phyloP scores from a whole-genome alignment of 1,284 basidiomycete genomes.

The Ganoderma leucocontextum region DNA sequence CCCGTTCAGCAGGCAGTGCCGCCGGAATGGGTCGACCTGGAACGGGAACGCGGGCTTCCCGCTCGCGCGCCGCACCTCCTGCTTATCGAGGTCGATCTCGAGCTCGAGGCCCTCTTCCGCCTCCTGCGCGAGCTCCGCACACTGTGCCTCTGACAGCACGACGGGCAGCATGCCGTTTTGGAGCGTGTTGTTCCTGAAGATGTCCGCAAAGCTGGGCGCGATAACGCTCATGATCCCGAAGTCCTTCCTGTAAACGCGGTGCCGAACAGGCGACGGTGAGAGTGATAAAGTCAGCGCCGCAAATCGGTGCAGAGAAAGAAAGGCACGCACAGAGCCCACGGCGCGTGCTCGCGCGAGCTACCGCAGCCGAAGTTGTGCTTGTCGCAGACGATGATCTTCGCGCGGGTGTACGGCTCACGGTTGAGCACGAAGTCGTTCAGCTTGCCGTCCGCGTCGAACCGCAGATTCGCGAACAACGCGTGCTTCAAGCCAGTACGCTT shows the following conservation, averaged over 20 bases:
- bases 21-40: constrained; percentile 86
- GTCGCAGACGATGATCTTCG: constrained; percentile 89
- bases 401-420: constrained; percentile 80
- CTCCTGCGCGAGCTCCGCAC: constrained; percentile 80
- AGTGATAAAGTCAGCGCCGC: constrained; percentile 12
- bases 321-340: constrained; percentile 87
- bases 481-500: constrained; percentile 93
- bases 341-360: constrained; percentile 93
- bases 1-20: constrained; percentile 93
- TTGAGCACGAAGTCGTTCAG: constrained; percentile 93
- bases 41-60: constrained; percentile 82
- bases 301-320: constrained; percentile 8
- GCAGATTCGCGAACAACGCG: constrained; percentile 87
- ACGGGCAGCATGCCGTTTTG: constrained; percentile 97
- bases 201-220: constrained; percentile 94
- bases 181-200: constrained; percentile 93
- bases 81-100: constrained; percentile 90
- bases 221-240: constrained; percentile 95
- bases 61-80: constrained; percentile 82
- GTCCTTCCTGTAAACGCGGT: constrained; percentile 73
- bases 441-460: constrained; percentile 81
- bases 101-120: constrained; percentile 84
- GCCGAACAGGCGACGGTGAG: background rate
- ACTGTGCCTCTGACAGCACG: constrained; percentile 78
- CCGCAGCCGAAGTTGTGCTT: constrained; percentile 96